These are phyloP conservation scores for Sporobolomyces pararoseus DNA, from an alignment of 768 basidiomycete genomes.

Conservation along the genomic window DNA sequence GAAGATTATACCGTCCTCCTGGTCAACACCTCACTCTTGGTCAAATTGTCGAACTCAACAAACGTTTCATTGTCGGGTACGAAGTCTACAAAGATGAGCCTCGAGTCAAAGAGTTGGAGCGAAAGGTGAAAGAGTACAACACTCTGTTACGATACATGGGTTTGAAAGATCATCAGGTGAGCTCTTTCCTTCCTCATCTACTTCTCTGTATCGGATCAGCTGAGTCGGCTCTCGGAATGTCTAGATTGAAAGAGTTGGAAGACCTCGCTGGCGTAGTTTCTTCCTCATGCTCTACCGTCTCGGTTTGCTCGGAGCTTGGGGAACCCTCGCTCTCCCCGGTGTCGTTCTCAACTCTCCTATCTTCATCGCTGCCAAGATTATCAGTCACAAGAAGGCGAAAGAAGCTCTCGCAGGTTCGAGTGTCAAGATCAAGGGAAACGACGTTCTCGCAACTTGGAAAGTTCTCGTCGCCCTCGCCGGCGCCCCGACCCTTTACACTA, in stretches of 20 bases:
- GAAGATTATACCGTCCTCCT: constrained; percentile 87
- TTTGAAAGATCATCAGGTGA: constrained; percentile 85
- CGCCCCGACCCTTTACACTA: constrained; percentile 75
- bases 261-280: constrained; percentile 70
- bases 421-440: constrained; percentile 91
- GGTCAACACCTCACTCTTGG: constrained; percentile 88
- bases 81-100: constrained; percentile 88
- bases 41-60: constrained; percentile 91
- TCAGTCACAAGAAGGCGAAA: constrained; percentile 84
- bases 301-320: constrained; percentile 72
- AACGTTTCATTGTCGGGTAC: constrained; percentile 88
- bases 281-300: constrained; percentile 78
- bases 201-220: neutral
- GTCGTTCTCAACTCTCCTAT: constrained; percentile 88
- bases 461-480: constrained; percentile 87
- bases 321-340: constrained; percentile 79
- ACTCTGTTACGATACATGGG: constrained; percentile 81
- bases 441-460: constrained; percentile 98
- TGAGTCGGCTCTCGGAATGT: neutral
- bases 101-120: constrained; percentile 71
- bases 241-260: constrained; percentile 80
- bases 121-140: constrained; percentile 83
- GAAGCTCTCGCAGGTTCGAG: constrained; percentile 92
- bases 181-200: constrained; percentile 25
- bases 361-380: constrained; percentile 80